Base-by-base conservation (phyloP, 1,284 basidiomycete genomes). In the Apiotrichum gracile region DNA sequence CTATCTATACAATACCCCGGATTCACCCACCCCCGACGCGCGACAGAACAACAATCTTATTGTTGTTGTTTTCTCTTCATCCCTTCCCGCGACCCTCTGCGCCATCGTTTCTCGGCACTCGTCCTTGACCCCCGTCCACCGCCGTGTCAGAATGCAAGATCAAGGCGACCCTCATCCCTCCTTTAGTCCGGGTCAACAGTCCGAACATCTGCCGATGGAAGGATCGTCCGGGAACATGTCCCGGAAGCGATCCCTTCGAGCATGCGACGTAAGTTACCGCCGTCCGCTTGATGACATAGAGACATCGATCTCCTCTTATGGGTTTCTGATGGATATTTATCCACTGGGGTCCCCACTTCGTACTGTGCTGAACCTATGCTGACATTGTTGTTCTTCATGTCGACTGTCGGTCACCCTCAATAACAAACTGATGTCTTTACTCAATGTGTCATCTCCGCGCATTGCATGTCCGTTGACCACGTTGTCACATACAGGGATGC, bases 231-330 rank as follows among this genome's bases (percentile, higher is more conserved):
- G 14, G 10, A 7, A 24, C 24, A 6, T 37, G 17, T 16, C 46
- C 22, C 46, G 54, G 5, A 59, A 56, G 47, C 52, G 59, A 44
- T 54, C 57, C 5, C 52, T 57, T 17, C 52, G 58, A n/a, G 61
- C 61, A 5, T 63, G 61, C 41, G 61, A 63, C 50, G 61, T 62
- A 34, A 42, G 60, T 56, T 16, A 5, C 14, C 22, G 37, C 8
- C 5, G n/a, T 31, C 31, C 16, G 6, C 22, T n/a, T 46, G 37
- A 26, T 43, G 35, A 46, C 26, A 24, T 17, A 26, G 31, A 22
- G 33, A 16, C 12, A 17, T 7, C 24, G 19, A 21, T 24, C 4
- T 3, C 27, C 49, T 12, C 26, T 25, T n/a, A 17, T 35, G 10
- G 24, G 4, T 25, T 12, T 22, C 21, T 25, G 10, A 8, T 34